phyloP scores from a whole-genome alignment of 192 early-diverging fungal genomes.

The Pilaira anomala region DNA sequence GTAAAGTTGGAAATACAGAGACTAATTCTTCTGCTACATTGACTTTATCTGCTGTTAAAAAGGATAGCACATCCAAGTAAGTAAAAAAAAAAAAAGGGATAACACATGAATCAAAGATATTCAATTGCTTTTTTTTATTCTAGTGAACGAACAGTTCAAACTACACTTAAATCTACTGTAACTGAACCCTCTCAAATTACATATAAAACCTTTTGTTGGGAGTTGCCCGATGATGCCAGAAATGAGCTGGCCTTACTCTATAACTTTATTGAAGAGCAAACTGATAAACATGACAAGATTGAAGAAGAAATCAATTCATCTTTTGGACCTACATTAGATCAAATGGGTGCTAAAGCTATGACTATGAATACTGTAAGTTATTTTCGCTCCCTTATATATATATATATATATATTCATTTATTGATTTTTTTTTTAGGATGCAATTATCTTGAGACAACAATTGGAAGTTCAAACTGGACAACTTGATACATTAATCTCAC shows the following conservation, averaged over 20 bases:
- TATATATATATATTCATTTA: background rate
- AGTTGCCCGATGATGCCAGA: background rate
- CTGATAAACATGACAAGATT: background rate
- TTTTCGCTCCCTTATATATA: background rate
- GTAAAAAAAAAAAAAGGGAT: background rate
- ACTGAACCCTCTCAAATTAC: background rate
- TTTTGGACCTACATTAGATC: background rate
- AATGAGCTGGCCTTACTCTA: background rate
- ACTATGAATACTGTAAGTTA: constrained; percentile 6
- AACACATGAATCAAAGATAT: background rate
- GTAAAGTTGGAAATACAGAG: no score
- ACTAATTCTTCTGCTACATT: no score
- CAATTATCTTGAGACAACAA: background rate
- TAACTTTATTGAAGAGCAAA: constrained; percentile 2
- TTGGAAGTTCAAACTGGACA: background rate
- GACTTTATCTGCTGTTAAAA: background rate
- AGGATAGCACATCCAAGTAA: background rate
- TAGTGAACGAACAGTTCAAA: background rate
- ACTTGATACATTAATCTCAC: background rate
- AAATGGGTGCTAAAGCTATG: background rate
- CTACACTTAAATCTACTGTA: constrained; percentile 1
- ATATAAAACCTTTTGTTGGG: background rate
- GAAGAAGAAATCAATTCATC: background rate
- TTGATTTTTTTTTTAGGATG: background rate
- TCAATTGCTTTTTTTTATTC: background rate